Evolutionary conservation across 768 basidiomycete species (phyloP).

Genomic region (Mycena maculata): DNA sequence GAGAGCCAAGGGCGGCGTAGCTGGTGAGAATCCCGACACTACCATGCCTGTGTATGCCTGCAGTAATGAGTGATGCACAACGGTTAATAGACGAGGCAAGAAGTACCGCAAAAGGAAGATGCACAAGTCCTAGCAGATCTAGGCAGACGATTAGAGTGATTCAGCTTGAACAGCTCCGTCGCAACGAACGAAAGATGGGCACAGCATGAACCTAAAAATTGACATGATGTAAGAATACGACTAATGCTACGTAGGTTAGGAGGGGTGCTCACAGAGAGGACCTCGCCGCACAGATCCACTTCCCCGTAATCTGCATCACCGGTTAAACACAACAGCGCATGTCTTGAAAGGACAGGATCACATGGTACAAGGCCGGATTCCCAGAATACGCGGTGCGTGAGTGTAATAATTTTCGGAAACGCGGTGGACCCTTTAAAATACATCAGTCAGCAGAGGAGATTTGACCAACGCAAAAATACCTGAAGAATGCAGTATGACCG

Average conservation of each 20-base stretch:
- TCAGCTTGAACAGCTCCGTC: no score
- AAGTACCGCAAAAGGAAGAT: slow-evolving; percentile 15
- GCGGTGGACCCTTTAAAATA: slow-evolving; percentile 38
- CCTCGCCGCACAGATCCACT: slow-evolving; percentile 38
- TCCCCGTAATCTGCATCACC: slow-evolving; percentile 37
- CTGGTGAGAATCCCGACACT: slow-evolving; percentile 8
- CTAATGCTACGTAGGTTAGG: not conserved
- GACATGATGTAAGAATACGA: not conserved
- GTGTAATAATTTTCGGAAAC: slow-evolving; percentile 41
- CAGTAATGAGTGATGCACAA: no score
- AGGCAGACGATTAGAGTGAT: not conserved
- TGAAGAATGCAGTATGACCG: slow-evolving; percentile 38
- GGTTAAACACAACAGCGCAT: not conserved
- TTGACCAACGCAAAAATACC: slow-evolving; percentile 18
- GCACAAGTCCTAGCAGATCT: slow-evolving; percentile 27
- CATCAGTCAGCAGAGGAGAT: not conserved
- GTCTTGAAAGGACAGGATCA: slow-evolving; percentile 16
- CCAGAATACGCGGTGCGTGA: slow-evolving; percentile 29
- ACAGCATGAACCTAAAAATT: slow-evolving; percentile 10
- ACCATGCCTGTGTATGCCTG: slow-evolving; percentile 29
- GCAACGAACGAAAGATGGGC: slow-evolving; percentile 32
- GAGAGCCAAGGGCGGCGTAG: slow-evolving; percentile 31
- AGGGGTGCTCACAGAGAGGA: slow-evolving; percentile 9
- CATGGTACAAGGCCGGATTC: slow-evolving; percentile 35
- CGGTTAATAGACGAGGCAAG: not conserved